Base-by-base conservation (phyloP, 2,329 filamentous ascomycete genomes). In the Fusarium coicis region DNA sequence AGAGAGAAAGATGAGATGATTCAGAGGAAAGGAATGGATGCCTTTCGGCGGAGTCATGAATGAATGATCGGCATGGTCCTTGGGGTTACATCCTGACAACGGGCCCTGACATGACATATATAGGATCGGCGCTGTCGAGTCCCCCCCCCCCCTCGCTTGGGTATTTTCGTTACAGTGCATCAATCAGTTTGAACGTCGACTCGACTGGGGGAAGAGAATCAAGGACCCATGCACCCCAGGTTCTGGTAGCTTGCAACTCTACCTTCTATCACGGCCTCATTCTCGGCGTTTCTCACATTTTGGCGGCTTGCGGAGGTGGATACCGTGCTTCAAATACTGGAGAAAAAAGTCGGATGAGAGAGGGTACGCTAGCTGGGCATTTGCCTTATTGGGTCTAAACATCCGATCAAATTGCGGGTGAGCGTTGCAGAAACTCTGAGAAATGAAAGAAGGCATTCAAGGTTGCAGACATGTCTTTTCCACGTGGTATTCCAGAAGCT, bases 151-250 rank as follows among this genome's bases (percentile, higher is more conserved):
- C 34, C 47, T 63, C 70, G 61, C 54, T 46, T 66, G 58, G 28
- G 47, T 66, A 54, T 52, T 36, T 50, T 46, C 7, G 36, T 43
- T 39, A 42, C 67, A 39, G 43, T 34, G 63, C 34, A 30, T 39
- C 23, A 44, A 30, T 30, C 26, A 28, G 26, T 21, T 39, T n/a
- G 44, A 47, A 46, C 36, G 21, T 37, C 11, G 52, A 46, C 57
- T 70, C n/a, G n/a, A 43, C 44, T 47, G 26, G 70, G 71, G 71
- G 63, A 10, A 54, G 50, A 40, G 58, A 60, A 59, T 44, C 21
- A 64, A 64, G 62, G 62, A 63, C 53, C 63, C 63, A 74, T 72
- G 63, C 72, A 72, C 72, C 71, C 68, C 72, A 74, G 72, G 72
- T 74, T 69, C 47, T 55, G 21, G 23, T 66, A 49, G 70, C 47